A percentile compares a stretch with the other conserved stretches of the same genome.
Conservation (phyloP, 73 alveolate species). For the Diophrys sp. region DNA sequence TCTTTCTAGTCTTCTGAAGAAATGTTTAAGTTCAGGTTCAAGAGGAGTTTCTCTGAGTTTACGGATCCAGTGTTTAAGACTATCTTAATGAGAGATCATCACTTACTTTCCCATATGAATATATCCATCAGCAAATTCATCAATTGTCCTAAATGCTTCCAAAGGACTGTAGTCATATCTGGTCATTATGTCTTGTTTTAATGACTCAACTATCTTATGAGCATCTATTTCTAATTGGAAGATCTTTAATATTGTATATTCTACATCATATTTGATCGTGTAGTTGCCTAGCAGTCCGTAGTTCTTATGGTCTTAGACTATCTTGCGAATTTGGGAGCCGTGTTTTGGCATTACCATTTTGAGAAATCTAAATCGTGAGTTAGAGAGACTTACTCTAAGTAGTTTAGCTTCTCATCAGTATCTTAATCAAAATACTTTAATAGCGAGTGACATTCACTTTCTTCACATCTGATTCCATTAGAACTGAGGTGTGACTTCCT, state of each 20-base stretch:
- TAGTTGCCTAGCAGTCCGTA: not conserved
- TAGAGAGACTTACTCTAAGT: too few relatives aligned
- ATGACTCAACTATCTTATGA: not conserved
- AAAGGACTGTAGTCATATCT: not conserved
- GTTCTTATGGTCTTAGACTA: not conserved
- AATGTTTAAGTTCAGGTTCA: too few relatives aligned
- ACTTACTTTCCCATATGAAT: too few relatives aligned
- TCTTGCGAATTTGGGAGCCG: not conserved
- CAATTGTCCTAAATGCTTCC: not conserved
- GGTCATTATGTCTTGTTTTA: not conserved
- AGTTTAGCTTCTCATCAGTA: not conserved
- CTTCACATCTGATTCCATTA: not conserved
- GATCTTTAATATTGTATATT: not conserved
- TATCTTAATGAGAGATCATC: too few relatives aligned
- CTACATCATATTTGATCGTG: not conserved
- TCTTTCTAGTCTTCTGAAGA: too few relatives aligned
- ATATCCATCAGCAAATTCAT: not conserved
- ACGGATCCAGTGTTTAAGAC: too few relatives aligned
- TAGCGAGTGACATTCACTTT: not conserved
- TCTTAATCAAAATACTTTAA: not conserved
- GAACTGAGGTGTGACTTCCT: too few relatives aligned
- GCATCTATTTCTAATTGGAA: not conserved
- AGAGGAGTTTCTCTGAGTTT: too few relatives aligned
- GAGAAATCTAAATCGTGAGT: too few relatives aligned
- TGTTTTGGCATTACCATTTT: not conserved